Conservation (phyloP, 108 stramenopile species). For the Mediolabrus comicus region DNA sequence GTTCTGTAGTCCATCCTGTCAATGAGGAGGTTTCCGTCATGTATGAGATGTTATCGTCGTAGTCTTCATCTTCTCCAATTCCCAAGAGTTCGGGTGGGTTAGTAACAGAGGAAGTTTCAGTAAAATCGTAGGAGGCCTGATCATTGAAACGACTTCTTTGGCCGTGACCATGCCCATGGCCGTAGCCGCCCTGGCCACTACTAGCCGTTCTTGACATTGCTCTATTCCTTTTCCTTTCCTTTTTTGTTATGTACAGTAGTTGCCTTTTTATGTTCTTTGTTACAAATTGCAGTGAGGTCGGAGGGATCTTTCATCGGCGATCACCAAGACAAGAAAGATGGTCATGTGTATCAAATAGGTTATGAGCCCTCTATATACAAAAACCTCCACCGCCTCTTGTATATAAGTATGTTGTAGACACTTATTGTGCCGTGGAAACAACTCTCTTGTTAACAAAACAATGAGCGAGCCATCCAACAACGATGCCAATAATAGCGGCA, state of each 20-base stretch:
- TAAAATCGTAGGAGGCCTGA: slow-evolving; percentile 24
- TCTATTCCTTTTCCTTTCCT: too few species aligned
- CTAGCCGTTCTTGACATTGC: not conserved
- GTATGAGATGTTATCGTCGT: slow-evolving; percentile 26
- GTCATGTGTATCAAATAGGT: too few species aligned
- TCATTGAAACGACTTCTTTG: not conserved
- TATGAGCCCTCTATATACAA: too few species aligned
- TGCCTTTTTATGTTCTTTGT: not conserved
- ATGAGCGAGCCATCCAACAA: not conserved
- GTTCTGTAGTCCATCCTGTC: slow-evolving; percentile 19
- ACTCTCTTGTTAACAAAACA: too few species aligned
- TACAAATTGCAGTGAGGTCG: not conserved
- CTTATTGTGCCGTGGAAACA: too few species aligned
- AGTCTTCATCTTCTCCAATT: slow-evolving; percentile 15
- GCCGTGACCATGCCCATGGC: too few species aligned
- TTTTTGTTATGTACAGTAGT: not conserved
- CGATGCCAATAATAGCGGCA: not conserved
- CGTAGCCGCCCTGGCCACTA: not conserved
- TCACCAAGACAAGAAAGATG: too few species aligned
- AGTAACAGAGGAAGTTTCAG: slow-evolving; percentile 42
- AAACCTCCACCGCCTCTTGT: too few species aligned
- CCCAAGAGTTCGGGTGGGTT: slow-evolving; percentile 30
- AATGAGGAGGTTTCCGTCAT: slow-evolving; percentile 22
- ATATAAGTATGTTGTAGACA: too few species aligned
- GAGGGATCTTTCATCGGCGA: not conserved